phyloP scores from a whole-genome alignment of 1,139 yeast species.

The Hansenula lynferdii region DNA sequence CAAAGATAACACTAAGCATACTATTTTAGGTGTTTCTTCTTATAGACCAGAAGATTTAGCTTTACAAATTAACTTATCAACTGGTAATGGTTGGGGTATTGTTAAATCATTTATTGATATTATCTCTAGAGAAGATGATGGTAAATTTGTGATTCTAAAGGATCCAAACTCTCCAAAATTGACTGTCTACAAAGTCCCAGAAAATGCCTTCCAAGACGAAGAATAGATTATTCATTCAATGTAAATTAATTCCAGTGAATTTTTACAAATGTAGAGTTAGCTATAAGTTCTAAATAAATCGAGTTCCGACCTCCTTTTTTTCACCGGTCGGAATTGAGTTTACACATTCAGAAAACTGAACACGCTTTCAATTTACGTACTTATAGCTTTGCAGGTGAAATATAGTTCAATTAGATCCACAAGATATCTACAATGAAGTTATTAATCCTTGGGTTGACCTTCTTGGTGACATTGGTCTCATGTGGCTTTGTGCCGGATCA shows the following conservation, averaged over 20 bases:
- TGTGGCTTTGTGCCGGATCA: constrained; percentile 20
- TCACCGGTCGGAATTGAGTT: background rate
- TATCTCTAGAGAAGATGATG: constrained; percentile 42
- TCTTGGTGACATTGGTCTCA: constrained; percentile 5
- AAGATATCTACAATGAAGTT: constrained; percentile 10
- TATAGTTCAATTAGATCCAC: too few relatives aligned
- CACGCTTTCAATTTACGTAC: constrained; percentile 4
- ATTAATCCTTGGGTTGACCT: constrained; percentile 4
- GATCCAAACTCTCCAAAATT: constrained; percentile 53
- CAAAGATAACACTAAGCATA: constrained; percentile 47
- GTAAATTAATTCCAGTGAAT: too few relatives aligned
- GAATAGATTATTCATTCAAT: too few relatives aligned
- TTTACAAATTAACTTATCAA: constrained; percentile 46
- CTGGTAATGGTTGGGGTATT: constrained; percentile 65
- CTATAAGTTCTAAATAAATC: too few relatives aligned
- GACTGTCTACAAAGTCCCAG: constrained; percentile 45
- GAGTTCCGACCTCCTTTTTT: too few relatives aligned
- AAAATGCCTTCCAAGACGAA: constrained; percentile 24
- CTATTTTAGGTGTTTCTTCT: constrained; percentile 53
- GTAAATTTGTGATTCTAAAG: constrained; percentile 51
- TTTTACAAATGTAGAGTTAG: too few relatives aligned
- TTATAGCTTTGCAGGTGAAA: too few relatives aligned
- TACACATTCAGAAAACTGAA: background rate
- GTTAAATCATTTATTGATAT: constrained; percentile 56
- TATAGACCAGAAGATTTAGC: constrained; percentile 51